Evolutionary conservation across 805 yeast genomes (phyloP).

Genomic region (Yamadazyma scolyti): DNA sequence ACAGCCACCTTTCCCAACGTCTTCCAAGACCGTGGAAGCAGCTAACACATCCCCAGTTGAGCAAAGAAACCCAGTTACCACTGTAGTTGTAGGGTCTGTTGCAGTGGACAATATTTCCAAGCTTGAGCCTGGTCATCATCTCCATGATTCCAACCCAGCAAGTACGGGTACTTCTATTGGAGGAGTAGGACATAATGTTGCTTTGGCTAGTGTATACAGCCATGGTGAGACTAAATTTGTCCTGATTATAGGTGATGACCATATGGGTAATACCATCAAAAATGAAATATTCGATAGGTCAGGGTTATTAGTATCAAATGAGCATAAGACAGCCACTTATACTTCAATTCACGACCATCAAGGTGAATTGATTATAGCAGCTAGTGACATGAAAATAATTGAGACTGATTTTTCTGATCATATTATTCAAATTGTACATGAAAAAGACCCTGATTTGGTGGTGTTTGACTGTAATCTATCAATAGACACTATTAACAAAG

Average conservation of each 20-base stretch:
- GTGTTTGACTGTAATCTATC: constrained; percentile 71
- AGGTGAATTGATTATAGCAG: constrained; percentile 70
- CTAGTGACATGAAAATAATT: constrained; percentile 80
- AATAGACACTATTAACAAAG: constrained; percentile 30
- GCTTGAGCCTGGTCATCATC: constrained; percentile 20
- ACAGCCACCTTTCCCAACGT: neutral
- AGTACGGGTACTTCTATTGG: constrained; percentile 56
- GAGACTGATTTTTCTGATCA: constrained; percentile 44
- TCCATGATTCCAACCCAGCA: constrained; percentile 76
- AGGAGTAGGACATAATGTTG: constrained; percentile 82
- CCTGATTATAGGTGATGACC: constrained; percentile 61
- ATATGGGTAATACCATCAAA: constrained; percentile 38
- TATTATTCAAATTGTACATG: constrained; percentile 37
- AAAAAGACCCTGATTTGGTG: constrained; percentile 45
- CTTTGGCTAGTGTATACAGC: constrained; percentile 51
- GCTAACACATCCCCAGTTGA: neutral
- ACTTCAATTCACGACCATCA: constrained; percentile 57
- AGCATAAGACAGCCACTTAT: constrained; percentile 61
- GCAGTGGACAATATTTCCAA: constrained; percentile 71
- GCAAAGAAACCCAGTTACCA: constrained; percentile 12
- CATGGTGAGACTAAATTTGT: constrained; percentile 39
- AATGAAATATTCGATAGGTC: constrained; percentile 22
- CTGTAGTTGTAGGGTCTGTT: constrained; percentile 66
- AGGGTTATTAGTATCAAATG: constrained; percentile 33
- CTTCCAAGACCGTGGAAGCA: too few species aligned